Evolutionary conservation across 2,329 filamentous ascomycete genomes (phyloP), one percentile per base, ranked within the genome.

Genomic region (Blastomyces percursus): DNA sequence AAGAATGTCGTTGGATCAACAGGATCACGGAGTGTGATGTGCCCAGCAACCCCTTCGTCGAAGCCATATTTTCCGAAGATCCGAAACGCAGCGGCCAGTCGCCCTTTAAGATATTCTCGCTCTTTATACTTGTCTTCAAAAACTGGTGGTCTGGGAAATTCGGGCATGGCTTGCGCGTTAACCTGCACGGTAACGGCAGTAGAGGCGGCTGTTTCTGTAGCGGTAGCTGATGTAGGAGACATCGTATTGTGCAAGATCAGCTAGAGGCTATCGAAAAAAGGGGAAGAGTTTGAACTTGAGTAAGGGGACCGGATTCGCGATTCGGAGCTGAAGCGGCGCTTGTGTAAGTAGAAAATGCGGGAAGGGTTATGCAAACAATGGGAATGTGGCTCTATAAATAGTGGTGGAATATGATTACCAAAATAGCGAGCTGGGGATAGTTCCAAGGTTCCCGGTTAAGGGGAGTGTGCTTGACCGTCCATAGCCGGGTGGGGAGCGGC

Each of bases 1-100:
- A 84, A 87, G 74, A 87, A 86, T 0, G 79, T 82, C 5, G 76
- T 72, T 0, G 82, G 81, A 48, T 85, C 80, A 7, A 86, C 79
- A 0, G 85, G 85, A 65, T 87, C 82, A 32, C 83, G 78, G 32
- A 86, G 69, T 1, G 84, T 86, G 66, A 87, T 86, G 68, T 87
- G 84, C 1, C 85, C 84, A 9, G 84, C 84, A 40, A 87, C 82
- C 19, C 84, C 84, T 72, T 86, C 83, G 64, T 83, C 81, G 66
- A 79, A 84, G 19, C 81, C 82, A 59, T 79, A 75, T 68, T 84
- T 83, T 35, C 80, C 81, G 64, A 85, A 85, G 60, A 85, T 80
- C 30, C 82, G 79, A 71, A 84, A 84, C 1, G 80, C 83, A 21
- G 81, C 75, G 0, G 80, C 81, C 6, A 85, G 74, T 30, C 81